Evolutionary conservation across 2,329 filamentous ascomycete species (phyloP), one percentile per base, ranked within the genome.

Genomic region (Arthrobotrys iridis): DNA sequence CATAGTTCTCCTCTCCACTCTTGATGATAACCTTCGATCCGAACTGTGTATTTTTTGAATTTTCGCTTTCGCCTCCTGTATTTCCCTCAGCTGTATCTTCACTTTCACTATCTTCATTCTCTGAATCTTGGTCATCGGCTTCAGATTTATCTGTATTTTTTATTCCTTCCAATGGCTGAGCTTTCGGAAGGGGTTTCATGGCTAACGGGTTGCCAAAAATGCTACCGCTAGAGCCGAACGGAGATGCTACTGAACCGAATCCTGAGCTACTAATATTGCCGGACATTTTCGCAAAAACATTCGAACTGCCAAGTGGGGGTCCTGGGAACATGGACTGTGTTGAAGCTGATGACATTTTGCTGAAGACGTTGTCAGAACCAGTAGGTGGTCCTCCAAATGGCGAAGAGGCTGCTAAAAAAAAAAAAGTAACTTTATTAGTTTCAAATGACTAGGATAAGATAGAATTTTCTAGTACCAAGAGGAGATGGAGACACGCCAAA

Each of bases 251-350:
- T n/a, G 43, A 28, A 20, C 71, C 71, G 45, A 75, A 75, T 0
- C 63, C 63, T 3, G 71, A 63, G 2, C 45, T 22, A 8, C 40
- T 22, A 11, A 43, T 59, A 20, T 43, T 59, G 4, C 71, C 71
- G 43, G 71, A 75, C 71, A 75, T 63, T 43, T 57, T 62, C 5
- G 71, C 71, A 20, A 75, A 75, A 20, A 75, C 71, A 52, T 75
- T 75, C 8, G 55, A 55, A 11, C 57, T 55, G 20, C 66, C 58
- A 30, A 40, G 13, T 13, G 71, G 57, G 35, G 71, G 62, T 1
- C 20, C 46, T 20, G 63, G 26, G 37, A 75, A 75, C 4, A 45
- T 22, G 3, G 71, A 68, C 30, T 63, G 63, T 11, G 18, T 50
- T 3, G 63, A 45, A 15, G 52, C 40, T 11, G 62, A 62, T 4